A percentile compares a stretch with the other conserved stretches of the same genome.
phyloP scores from a whole-genome alignment of 2,329 filamentous ascomycete species.

The Dothiorella sarmentorum region DNA sequence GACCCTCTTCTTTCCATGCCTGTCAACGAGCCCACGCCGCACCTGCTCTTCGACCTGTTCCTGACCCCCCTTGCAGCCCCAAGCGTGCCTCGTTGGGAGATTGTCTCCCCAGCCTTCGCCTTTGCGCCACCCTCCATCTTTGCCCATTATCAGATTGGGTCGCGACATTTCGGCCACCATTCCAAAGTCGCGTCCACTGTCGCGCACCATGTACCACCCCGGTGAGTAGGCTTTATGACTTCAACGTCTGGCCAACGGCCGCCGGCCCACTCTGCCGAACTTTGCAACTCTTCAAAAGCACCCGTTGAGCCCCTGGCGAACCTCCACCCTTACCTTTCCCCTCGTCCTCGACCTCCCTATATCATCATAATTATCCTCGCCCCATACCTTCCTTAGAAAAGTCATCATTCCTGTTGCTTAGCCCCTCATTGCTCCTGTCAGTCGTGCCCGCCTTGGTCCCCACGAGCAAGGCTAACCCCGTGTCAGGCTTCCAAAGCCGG shows the following conservation, averaged over 20 bases:
- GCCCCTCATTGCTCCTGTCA: conserved; percentile 16
- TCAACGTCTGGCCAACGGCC: conserved; percentile 19
- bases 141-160: conserved; percentile 14
- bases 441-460: conserved; percentile 6
- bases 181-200: conserved; percentile 34
- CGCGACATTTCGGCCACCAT: conserved; percentile 27
- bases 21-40: conserved; percentile 9
- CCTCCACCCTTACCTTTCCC: conserved; percentile 20
- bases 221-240: conserved; percentile 31
- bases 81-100: conserved; percentile 24
- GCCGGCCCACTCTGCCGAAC: conserved; percentile 18
- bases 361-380: conserved; percentile 14
- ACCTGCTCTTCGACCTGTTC: conserved; percentile 17
- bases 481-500: conserved; percentile 14
- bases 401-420: conserved; percentile 15
- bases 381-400: conserved; percentile 15
- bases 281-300: conserved; percentile 31
- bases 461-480: conserved; percentile 14
- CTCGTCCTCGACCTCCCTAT: conserved; percentile 17
- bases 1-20: background rate
- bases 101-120: conserved; percentile 20
- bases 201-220: conserved; percentile 33
- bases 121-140: conserved; percentile 23
- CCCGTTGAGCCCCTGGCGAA: conserved; percentile 23
- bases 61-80: conserved; percentile 30